phyloP scores from a whole-genome alignment of 2,329 filamentous ascomycete species.

The Scorias spongiosa region DNA sequence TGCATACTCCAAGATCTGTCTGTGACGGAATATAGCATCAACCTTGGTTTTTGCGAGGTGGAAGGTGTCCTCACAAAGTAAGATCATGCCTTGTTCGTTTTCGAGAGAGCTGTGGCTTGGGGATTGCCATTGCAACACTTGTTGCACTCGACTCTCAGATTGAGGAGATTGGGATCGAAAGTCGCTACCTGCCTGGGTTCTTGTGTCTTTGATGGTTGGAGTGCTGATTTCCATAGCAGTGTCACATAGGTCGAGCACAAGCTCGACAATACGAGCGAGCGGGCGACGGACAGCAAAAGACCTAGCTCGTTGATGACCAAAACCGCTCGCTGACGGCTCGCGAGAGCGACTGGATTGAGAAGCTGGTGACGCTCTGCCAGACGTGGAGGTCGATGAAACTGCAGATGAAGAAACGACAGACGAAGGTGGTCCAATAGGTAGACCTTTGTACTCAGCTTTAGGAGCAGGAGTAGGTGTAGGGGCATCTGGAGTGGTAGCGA shows the following conservation, averaged over 20 bases:
- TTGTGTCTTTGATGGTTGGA: slow-evolving; percentile 76
- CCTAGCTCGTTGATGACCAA: slow-evolving; percentile 65
- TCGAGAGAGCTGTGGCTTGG: slow-evolving; percentile 82
- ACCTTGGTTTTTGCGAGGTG: slow-evolving; percentile 74
- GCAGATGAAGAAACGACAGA: slow-evolving; percentile 43
- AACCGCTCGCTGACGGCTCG: slow-evolving; percentile 48
- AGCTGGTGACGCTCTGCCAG: slow-evolving; percentile 54
- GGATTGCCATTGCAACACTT: slow-evolving; percentile 93
- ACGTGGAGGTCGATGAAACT: slow-evolving; percentile 51
- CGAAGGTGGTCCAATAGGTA: slow-evolving; percentile 64
- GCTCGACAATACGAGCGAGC: slow-evolving; percentile 81
- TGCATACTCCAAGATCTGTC: slow-evolving; percentile 86
- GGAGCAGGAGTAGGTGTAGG: slow-evolving; percentile 6
- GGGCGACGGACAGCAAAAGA: slow-evolving; percentile 87
- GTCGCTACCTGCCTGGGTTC: slow-evolving; percentile 52
- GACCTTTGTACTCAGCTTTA: slow-evolving; percentile 67
- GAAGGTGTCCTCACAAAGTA: slow-evolving; percentile 83
- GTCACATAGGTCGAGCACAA: slow-evolving; percentile 88
- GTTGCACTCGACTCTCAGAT: slow-evolving; percentile 85
- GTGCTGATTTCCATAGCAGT: slow-evolving; percentile 91
- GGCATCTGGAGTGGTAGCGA: slow-evolving; percentile 23
- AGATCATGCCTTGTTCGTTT: slow-evolving; percentile 76
- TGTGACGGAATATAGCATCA: slow-evolving; percentile 80
- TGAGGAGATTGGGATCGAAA: slow-evolving; percentile 89
- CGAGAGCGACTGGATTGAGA: slow-evolving; percentile 51